Conservation (phyloP, 331 rosid genomes). For the Spiraea crenata region DNA sequence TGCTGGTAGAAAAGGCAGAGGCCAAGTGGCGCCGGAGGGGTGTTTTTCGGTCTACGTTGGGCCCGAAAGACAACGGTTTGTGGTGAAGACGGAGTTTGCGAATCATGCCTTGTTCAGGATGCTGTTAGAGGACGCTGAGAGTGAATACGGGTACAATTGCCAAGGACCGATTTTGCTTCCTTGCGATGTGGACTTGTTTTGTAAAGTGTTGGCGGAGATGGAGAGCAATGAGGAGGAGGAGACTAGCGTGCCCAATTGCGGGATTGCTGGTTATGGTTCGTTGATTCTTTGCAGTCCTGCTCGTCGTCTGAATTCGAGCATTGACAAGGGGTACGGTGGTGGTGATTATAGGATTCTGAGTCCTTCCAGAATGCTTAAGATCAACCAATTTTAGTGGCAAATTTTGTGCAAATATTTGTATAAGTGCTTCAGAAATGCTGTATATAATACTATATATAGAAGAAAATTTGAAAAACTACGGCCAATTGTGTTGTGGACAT, state of each 20-base stretch:
- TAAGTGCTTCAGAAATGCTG: not conserved
- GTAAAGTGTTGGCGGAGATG: constrained; percentile 46
- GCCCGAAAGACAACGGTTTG: constrained; percentile 42
- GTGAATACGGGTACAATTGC: constrained; percentile 49
- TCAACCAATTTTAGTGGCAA: constrained; percentile 20
- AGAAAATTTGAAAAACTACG: not conserved
- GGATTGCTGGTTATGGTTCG: constrained; percentile 10
- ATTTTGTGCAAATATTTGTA: not conserved
- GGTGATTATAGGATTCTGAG: constrained; percentile 31
- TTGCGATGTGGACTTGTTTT: constrained; percentile 53
- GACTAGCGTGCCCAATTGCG: constrained; percentile 13
- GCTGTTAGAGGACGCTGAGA: constrained; percentile 65
- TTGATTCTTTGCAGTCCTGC: constrained; percentile 27
- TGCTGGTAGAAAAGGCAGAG: not conserved
- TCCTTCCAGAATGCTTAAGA: constrained; percentile 23
- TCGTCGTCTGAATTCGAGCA: not conserved
- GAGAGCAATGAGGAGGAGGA: constrained; percentile 10
- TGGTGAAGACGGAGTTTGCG: constrained; percentile 41
- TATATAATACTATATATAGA: not conserved
- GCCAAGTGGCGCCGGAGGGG: constrained; percentile 49
- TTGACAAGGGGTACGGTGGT: not conserved
- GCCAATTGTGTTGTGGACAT: not conserved
- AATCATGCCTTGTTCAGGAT: constrained; percentile 65
- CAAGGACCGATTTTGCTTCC: constrained; percentile 77
- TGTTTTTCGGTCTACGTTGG: constrained; percentile 66